A percentile compares a stretch with the other conserved stretches of the same genome.
Conservation (phyloP, 176 grass and related monocot species). For the Melocanna baccifera region DNA sequence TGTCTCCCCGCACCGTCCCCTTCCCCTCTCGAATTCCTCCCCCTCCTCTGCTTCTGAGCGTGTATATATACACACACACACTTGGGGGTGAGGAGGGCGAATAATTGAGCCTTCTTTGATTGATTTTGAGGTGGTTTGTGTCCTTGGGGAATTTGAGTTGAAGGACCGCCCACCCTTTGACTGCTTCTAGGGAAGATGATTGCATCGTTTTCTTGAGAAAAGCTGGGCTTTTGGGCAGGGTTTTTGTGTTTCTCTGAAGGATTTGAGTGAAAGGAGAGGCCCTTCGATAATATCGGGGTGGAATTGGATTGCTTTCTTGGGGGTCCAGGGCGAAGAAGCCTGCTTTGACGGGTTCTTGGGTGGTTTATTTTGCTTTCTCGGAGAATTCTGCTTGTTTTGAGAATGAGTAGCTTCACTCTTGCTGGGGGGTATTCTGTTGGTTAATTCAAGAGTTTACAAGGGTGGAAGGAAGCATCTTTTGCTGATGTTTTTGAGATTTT, state of each 20-base stretch:
- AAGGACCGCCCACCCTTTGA: background rate
- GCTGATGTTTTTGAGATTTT: background rate
- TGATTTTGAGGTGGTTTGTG: background rate
- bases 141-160: background rate
- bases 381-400: background rate
- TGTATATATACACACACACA: background rate
- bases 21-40: background rate
- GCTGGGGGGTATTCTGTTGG: background rate
- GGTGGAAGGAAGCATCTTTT: background rate
- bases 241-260: background rate
- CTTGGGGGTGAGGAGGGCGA: background rate
- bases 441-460: background rate
- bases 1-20: background rate
- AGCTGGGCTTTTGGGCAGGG: background rate
- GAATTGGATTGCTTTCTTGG: background rate
- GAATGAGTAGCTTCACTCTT: background rate
- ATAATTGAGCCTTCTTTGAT: background rate
- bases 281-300: background rate
- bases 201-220: background rate
- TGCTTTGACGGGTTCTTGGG: background rate
- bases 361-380: background rate
- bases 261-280: background rate
- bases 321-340: background rate
- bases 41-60: background rate
- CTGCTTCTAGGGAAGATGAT: background rate